A percentile compares a stretch with the other conserved stretches of the same genome.
Evolutionary conservation across 2,329 filamentous ascomycete species (phyloP).

Genomic region (Hirsutella minnesotensis): DNA sequence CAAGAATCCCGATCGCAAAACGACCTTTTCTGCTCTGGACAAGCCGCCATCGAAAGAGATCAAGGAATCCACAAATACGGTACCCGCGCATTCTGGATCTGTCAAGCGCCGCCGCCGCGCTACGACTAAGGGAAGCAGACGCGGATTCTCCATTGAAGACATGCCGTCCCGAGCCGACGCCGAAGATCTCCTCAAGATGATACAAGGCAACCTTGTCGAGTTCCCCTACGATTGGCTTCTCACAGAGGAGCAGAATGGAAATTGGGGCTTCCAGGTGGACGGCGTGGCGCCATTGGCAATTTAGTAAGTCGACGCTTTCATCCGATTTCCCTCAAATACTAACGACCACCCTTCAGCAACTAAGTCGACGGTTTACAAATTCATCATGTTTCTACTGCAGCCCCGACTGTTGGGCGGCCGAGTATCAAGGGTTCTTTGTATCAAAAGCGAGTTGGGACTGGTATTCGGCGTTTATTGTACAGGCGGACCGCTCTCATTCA

Average conservation of each 20-base stretch:
- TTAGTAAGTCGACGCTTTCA: constrained; percentile 57
- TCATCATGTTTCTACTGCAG: no score
- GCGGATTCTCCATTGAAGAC: constrained; percentile 59
- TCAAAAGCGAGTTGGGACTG: neutral
- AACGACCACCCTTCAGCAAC: neutral
- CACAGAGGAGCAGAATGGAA: constrained; percentile 81
- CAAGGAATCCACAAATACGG: constrained; percentile 17
- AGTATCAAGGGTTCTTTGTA: no score
- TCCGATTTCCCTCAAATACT: no score
- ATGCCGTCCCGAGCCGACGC: constrained; percentile 64
- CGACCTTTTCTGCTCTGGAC: constrained; percentile 44
- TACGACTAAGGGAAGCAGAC: constrained; percentile 57
- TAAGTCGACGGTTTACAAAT: no score
- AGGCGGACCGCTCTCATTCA: neutral
- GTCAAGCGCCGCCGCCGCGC: constrained; percentile 53
- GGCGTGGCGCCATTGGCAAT: constrained; percentile 94
- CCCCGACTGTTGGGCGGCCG: no score
- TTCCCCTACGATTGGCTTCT: constrained; percentile 96
- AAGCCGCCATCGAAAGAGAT: constrained; percentile 29
- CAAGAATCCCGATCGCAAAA: constrained; percentile 34
- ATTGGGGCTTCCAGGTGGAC: constrained; percentile 96
- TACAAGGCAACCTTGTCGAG: constrained; percentile 79
- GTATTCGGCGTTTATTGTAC: neutral
- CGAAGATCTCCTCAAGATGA: constrained; percentile 66
- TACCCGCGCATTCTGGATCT: constrained; percentile 29